Conservation (phyloP, 805 yeast species). For the Lipomyces orientalis region DNA sequence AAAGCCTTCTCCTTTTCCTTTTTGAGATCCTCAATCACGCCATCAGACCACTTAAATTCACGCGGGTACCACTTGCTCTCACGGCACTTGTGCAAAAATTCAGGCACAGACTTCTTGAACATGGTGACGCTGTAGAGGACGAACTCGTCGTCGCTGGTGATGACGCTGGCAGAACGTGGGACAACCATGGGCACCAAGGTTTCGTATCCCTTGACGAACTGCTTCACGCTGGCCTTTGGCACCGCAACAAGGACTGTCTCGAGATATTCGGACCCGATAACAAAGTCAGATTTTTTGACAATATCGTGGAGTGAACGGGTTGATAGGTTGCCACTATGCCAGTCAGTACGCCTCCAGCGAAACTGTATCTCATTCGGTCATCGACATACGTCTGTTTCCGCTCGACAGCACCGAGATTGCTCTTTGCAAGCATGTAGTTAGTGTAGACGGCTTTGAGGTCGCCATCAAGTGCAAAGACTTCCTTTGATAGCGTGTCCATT, state of each 20-base stretch:
- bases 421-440: constrained; percentile 78
- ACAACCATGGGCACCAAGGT: constrained; percentile 79
- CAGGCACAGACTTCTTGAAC: constrained; percentile 78
- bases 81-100: constrained; percentile 72
- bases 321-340: constrained; percentile 74
- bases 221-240: constrained; percentile 60
- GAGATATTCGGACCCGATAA: constrained; percentile 82
- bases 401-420: constrained; percentile 84
- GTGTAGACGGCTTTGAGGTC: constrained; percentile 82
- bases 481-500: constrained; percentile 70
- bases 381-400: constrained; percentile 68
- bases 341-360: neutral
- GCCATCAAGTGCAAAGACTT: constrained; percentile 79
- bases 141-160: constrained; percentile 77
- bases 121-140: constrained; percentile 76
- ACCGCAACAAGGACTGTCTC: constrained; percentile 87
- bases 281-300: constrained; percentile 82
- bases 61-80: constrained; percentile 92
- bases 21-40: constrained; percentile 69
- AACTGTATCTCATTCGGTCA: neutral
- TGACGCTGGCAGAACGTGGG: constrained; percentile 80
- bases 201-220: constrained; percentile 76
- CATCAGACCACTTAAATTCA: constrained; percentile 87
- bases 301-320: constrained; percentile 89
- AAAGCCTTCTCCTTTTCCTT: constrained; percentile 79